A percentile compares a stretch with the other conserved stretches of the same genome.
phyloP scores from a whole-genome alignment of 495 filamentous ascomycete genomes.

The Daldinia concentrica region DNA sequence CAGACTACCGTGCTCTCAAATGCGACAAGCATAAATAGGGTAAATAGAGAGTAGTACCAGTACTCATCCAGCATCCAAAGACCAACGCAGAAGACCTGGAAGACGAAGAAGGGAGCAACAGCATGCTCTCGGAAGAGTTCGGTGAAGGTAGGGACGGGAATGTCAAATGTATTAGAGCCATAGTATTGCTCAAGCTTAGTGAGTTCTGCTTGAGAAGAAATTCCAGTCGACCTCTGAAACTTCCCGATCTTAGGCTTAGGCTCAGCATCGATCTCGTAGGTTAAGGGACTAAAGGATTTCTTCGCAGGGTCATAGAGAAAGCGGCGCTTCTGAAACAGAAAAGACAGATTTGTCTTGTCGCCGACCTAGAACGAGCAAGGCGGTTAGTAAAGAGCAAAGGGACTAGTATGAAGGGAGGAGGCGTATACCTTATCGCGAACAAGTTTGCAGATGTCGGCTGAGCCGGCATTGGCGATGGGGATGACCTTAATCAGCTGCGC shows the following conservation, averaged over 20 bases:
- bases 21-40: conserved; percentile 94
- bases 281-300: conserved; percentile 78
- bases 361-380: conserved; percentile 59
- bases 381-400: conserved; percentile 19
- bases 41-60: conserved; percentile 99
- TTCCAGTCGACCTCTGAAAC: conserved; percentile 82
- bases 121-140: conserved; percentile 99
- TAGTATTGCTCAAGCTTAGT: conserved; percentile 87
- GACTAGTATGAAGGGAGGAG: neutral
- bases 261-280: conserved; percentile 84
- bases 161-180: conserved; percentile 96
- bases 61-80: conserved; percentile 99
- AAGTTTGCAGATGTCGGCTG: conserved; percentile 86
- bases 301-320: conserved; percentile 82
- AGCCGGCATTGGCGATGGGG: conserved; percentile 86
- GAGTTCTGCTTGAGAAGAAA: conserved; percentile 75
- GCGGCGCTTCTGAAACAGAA: conserved; percentile 97
- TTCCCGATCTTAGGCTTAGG: conserved; percentile 77
- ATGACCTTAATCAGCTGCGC: conserved; percentile 95
- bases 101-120: conserved; percentile 98
- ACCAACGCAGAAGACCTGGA: conserved; percentile 98
- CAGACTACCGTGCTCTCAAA: conserved; percentile 99
- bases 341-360: conserved; percentile 79
- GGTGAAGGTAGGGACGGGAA: conserved; percentile 92
- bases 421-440: conserved; percentile 70